Conservation (phyloP, 2,329 filamentous ascomycete genomes). For the Pseudonectria buxi region DNA sequence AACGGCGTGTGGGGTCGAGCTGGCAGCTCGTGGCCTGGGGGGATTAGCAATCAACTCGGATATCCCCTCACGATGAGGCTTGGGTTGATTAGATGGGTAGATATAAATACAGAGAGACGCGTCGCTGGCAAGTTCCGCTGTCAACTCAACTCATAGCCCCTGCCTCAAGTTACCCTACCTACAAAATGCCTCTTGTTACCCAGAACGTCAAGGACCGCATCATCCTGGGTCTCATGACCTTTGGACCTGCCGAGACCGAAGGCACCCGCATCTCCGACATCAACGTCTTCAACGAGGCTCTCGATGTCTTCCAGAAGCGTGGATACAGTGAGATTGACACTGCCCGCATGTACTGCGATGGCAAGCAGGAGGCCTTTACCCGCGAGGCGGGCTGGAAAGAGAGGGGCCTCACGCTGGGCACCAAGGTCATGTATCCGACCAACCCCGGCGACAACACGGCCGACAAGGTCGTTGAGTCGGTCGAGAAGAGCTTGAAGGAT, state of each 20-base stretch:
- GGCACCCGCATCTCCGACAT: conserved; percentile 66
- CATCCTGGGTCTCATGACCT: conserved; percentile 84
- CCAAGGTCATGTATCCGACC: conserved; percentile 63
- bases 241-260: conserved; percentile 54
- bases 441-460: conserved; percentile 54
- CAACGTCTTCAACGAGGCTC: conserved; percentile 60
- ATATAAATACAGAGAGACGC: too few relatives aligned
- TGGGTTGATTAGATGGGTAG: too few relatives aligned
- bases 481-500: conserved; percentile 64
- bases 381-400: conserved; percentile 70
- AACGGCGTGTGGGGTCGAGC: too few relatives aligned
- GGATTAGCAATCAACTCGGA: too few relatives aligned
- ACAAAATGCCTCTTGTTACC: conserved; percentile 41
- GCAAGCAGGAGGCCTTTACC: conserved; percentile 73
- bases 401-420: conserved; percentile 69
- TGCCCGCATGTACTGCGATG: conserved; percentile 64
- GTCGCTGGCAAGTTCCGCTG: too few relatives aligned
- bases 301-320: conserved; percentile 69
- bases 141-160: too few relatives aligned
- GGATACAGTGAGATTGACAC: conserved; percentile 86
- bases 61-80: too few relatives aligned
- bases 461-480: conserved; percentile 55
- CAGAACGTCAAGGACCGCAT: conserved; percentile 52
- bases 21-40: too few relatives aligned
- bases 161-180: not conserved